phyloP scores from a whole-genome alignment of 768 basidiomycete species.

The Calocybe cyanea region DNA sequence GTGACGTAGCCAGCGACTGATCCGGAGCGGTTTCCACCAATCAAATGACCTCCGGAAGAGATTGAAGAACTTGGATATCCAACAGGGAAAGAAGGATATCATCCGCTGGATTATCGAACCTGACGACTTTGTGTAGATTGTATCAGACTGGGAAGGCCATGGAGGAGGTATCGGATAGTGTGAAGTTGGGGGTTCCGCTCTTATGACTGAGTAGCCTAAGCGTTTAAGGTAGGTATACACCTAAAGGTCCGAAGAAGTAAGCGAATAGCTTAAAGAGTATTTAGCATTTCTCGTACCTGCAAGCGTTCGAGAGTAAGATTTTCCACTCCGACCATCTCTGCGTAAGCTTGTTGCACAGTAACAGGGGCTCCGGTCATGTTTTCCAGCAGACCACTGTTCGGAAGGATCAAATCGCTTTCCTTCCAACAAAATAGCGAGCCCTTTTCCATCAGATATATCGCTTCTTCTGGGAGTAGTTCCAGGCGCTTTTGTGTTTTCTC shows the following conservation, averaged over 20 bases:
- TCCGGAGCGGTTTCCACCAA: conserved; percentile 66
- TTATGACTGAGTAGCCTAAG: conserved; percentile 83
- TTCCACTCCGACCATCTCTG: conserved; percentile 78
- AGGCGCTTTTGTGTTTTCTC: conserved; percentile 57
- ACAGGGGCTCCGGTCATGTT: conserved; percentile 66
- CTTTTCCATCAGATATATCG: conserved; percentile 88
- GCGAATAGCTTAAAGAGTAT: neutral
- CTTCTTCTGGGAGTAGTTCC: conserved; percentile 93
- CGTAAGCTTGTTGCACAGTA: conserved; percentile 88
- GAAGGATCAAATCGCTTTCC: conserved; percentile 29
- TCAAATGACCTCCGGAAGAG: conserved; percentile 34
- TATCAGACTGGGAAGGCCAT: conserved; percentile 15
- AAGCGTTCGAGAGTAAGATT: conserved; percentile 81
- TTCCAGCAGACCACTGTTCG: conserved; percentile 28
- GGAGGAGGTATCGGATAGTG: conserved; percentile 39
- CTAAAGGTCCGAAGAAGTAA: conserved; percentile 36
- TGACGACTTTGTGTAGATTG: conserved; percentile 10
- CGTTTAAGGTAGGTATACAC: conserved; percentile 91
- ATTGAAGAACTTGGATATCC: conserved; percentile 26
- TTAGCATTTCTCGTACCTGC: conserved; percentile 51
- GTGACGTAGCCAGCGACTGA: conserved; percentile 44
- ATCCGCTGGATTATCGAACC: conserved; percentile 32
- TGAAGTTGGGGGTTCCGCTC: conserved; percentile 39
- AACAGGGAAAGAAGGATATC: conserved; percentile 27
- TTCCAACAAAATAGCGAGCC: conserved; percentile 87